These are phyloP conservation scores for Coemansia sp. DNA, from an alignment of 192 early-diverging fungal species.

Conservation along the genomic window DNA sequence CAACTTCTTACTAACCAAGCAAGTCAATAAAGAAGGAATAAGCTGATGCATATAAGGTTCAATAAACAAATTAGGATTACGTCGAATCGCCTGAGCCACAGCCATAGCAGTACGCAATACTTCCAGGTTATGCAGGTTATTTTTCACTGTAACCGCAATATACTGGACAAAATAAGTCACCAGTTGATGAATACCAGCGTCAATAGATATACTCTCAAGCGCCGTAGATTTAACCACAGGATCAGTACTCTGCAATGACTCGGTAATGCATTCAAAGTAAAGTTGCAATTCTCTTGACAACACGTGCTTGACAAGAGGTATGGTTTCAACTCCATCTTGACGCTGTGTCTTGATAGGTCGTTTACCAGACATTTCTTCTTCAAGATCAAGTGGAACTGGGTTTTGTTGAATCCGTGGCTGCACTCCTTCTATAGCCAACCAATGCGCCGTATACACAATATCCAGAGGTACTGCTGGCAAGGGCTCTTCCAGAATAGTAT, in stretches of 20 bases:
- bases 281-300: slow-evolving; percentile 91
- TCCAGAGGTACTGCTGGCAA: slow-evolving; percentile 90
- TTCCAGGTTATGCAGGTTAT: slow-evolving; percentile 71
- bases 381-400: slow-evolving; percentile 60
- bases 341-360: slow-evolving; percentile 16
- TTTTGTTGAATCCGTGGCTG: slow-evolving; percentile 97
- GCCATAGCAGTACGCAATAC: slow-evolving; percentile 73
- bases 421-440: slow-evolving; percentile 99
- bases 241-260: slow-evolving; percentile 66
- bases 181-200: slow-evolving; percentile 93
- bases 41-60: slow-evolving; percentile 98
- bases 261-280: slow-evolving; percentile 91
- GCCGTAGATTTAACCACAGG: slow-evolving; percentile 69
- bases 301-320: slow-evolving; percentile 82
- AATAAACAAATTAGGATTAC: slow-evolving; percentile 84
- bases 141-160: slow-evolving; percentile 80
- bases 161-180: slow-evolving; percentile 95
- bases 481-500: slow-evolving; percentile 77
- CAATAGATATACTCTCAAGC: slow-evolving; percentile 75
- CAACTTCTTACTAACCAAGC: slow-evolving; percentile 81
- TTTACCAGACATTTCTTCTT: slow-evolving; percentile 19
- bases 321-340: slow-evolving; percentile 46
- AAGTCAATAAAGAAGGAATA: slow-evolving; percentile 89
- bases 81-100: slow-evolving; percentile 72
- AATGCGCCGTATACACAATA: slow-evolving; percentile 86